Evolutionary conservation across 2,329 filamentous ascomycete species (phyloP), one percentile per base, ranked within the genome.

Genomic region (Diaporthe nobilis): DNA sequence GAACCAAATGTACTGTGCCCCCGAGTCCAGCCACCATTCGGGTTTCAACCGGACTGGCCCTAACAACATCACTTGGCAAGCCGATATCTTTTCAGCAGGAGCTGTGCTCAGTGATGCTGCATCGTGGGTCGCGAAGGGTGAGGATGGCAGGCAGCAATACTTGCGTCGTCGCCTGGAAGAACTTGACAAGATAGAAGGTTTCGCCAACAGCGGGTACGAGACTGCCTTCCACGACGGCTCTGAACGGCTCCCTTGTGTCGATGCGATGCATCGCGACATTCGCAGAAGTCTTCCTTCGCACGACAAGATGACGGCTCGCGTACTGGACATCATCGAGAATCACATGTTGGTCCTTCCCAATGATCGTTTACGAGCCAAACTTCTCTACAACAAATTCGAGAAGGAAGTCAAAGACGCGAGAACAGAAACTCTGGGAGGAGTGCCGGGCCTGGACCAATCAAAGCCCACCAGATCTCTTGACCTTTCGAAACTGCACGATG

Each of bases 71-170:
- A 63, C 2, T 3, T 63, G 17, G 37, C 7, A 63, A 2, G 60
- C 60, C 9, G 39, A 63, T 15, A 63, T 63, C 3, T 63, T 63
- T 44, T 63, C 60, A 42, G 60, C 60, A 5, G 60, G 60, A 17
- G 60, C 60, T 28, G 22, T 63, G 1, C 12, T 63, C 37, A 63
- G 60, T 31, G 60, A 63, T 25, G 60, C 60, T 20, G 60, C 37
- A 28, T 44, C 60, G 1, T 63, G 60, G 60, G 39, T 44, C 4
- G 60, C n/a, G 7, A 17, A 22, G 10, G 60, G 60, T 8, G 22
- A 63, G 7, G n/a, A 28, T 20, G 60, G 60, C 3, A 63, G 60
- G n/a, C 1, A 28, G 1, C 12, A 42, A 17, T 63, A 44, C 4
- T 20, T 7, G 0, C 7, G 22, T 31, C 39, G 60, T 22, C 60